Evolutionary conservation across 805 yeast genomes (phyloP).

Genomic region (Scheffersomyces amazonensis): DNA sequence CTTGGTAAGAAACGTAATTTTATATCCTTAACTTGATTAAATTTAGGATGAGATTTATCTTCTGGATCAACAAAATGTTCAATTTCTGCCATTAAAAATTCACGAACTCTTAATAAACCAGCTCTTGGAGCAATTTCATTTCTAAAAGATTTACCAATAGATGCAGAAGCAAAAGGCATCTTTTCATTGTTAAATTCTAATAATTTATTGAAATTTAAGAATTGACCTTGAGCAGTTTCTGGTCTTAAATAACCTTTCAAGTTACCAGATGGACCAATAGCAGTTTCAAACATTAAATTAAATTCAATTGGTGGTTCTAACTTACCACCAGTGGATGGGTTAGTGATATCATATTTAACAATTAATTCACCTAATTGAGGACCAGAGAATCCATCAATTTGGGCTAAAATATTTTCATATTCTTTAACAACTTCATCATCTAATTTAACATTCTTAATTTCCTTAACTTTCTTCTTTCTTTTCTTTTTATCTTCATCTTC

Average conservation of each 20-base stretch:
- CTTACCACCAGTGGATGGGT: constrained; percentile 86
- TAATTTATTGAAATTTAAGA: constrained; percentile 89
- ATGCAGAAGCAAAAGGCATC: constrained; percentile 99
- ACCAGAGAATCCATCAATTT: constrained; percentile 95
- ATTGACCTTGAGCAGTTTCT: constrained; percentile 99
- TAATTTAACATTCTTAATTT: constrained; percentile 81
- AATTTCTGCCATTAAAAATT: constrained; percentile 98
- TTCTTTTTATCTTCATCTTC: constrained; percentile 70
- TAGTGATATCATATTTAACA: constrained; percentile 75
- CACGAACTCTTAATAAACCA: constrained; percentile 96
- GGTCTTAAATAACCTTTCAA: constrained; percentile 95
- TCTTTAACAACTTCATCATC: constrained; percentile 78
- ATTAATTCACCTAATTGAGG: constrained; percentile 88
- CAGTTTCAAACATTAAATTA: constrained; percentile 98
- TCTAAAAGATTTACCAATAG: constrained; percentile 98
- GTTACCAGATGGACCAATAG: constrained; percentile 98
- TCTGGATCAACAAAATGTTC: constrained; percentile 97
- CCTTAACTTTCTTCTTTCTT: constrained; percentile 87
- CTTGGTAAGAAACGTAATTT: constrained; percentile 79
- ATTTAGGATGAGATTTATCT: constrained; percentile 79
- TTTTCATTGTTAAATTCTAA: constrained; percentile 91
- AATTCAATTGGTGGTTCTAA: constrained; percentile 91
- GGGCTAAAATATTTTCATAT: constrained; percentile 83
- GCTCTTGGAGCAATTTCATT: constrained; percentile 98
- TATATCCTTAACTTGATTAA: constrained; percentile 70